A percentile compares a stretch with the other conserved stretches of the same genome.
Evolutionary conservation across 352 stramenopile genomes (phyloP).

Genomic region (Phytophthora meadii): DNA sequence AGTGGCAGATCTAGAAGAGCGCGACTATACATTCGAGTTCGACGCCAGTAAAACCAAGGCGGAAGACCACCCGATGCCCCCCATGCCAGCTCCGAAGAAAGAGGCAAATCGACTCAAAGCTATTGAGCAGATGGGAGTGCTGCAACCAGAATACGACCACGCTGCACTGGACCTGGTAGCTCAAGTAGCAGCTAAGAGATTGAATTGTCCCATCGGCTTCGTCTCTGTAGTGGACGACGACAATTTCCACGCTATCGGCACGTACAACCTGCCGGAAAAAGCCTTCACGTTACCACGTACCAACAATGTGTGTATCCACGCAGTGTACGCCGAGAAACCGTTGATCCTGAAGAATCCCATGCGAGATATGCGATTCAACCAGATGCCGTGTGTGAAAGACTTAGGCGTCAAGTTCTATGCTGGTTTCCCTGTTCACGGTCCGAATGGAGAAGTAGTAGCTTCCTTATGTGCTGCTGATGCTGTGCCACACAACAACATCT

Average conservation of each 20-base stretch:
- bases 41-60: slow-evolving; percentile 31
- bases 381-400: slow-evolving; percentile 57
- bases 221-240: slow-evolving; percentile 64
- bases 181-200: slow-evolving; percentile 61
- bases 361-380: slow-evolving; percentile 73
- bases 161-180: slow-evolving; percentile 64
- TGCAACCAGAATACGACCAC: slow-evolving; percentile 53
- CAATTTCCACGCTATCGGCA: slow-evolving; percentile 60
- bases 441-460: slow-evolving; percentile 59
- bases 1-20: slow-evolving; percentile 36
- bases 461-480: slow-evolving; percentile 58
- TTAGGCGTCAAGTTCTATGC: slow-evolving; percentile 77
- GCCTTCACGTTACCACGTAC: slow-evolving; percentile 36
- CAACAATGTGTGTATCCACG: slow-evolving; percentile 65
- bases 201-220: slow-evolving; percentile 69
- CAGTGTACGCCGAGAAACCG: slow-evolving; percentile 66
- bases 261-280: slow-evolving; percentile 46
- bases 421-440: slow-evolving; percentile 59
- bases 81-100: slow-evolving; percentile 45
- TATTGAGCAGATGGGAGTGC: slow-evolving; percentile 53
- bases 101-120: slow-evolving; percentile 49
- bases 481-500: slow-evolving; percentile 61
- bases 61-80: slow-evolving; percentile 55
- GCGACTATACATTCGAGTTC: slow-evolving; percentile 64
- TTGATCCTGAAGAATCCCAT: slow-evolving; percentile 71